These are phyloP conservation scores for Trichoderma brevicompactum DNA, from an alignment of 2,329 filamentous ascomycete genomes.

Conservation along the genomic window DNA sequence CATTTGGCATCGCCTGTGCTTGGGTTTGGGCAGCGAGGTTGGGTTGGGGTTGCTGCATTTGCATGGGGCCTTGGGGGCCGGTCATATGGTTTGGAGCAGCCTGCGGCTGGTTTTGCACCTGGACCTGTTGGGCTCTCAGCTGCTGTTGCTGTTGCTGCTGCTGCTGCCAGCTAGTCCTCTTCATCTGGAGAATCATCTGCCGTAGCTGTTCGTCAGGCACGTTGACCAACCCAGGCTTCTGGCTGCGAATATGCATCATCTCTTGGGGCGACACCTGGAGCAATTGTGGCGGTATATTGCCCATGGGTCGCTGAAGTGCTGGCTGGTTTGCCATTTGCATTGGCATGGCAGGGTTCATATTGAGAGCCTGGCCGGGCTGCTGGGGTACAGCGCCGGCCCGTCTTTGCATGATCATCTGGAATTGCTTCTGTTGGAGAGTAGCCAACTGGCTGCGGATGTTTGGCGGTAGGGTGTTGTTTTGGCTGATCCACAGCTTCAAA, in stretches of 20 bases:
- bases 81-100: slow-evolving; percentile 46
- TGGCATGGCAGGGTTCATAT: slow-evolving; percentile 34
- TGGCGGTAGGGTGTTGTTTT: slow-evolving; percentile 43
- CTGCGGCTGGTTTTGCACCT: slow-evolving; percentile 40
- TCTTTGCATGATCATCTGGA: slow-evolving; percentile 41
- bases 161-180: slow-evolving; percentile 40
- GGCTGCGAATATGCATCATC: slow-evolving; percentile 39
- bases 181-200: slow-evolving; percentile 41
- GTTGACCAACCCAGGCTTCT: slow-evolving; percentile 36
- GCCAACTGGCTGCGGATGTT: slow-evolving; percentile 42
- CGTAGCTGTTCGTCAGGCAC: slow-evolving; percentile 44
- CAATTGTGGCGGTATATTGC: slow-evolving; percentile 36
- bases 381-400: slow-evolving; percentile 38
- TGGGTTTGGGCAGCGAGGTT: slow-evolving; percentile 45
- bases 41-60: slow-evolving; percentile 57
- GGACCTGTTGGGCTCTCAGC: slow-evolving; percentile 40
- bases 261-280: slow-evolving; percentile 44
- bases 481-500: slow-evolving; percentile 48
- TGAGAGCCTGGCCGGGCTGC: slow-evolving; percentile 39
- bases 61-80: slow-evolving; percentile 55
- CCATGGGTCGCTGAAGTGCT: slow-evolving; percentile 35
- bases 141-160: slow-evolving; percentile 42
- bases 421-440: slow-evolving; percentile 47
- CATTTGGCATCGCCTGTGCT: slow-evolving; percentile 45
- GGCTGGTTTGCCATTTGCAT: slow-evolving; percentile 38